Base-by-base conservation (phyloP, 257 asterid species). In the Ligustrum vulgare region DNA sequence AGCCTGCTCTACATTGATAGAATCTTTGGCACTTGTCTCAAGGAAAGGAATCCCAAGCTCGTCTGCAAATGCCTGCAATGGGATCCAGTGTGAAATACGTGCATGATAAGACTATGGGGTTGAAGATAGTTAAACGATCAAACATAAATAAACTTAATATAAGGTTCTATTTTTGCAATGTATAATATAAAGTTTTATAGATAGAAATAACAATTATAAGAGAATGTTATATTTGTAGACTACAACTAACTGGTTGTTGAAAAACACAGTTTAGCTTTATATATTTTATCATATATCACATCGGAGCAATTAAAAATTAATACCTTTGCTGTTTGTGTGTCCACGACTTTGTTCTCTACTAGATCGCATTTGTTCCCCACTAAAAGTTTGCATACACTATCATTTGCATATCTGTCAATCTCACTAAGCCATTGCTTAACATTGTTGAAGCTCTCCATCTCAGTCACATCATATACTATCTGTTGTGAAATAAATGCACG, bases 391-490 rank as follows among this genome's bases (percentile, higher is more conserved):
- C 98, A 94, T 16, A 94, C 98, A 49, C 84, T 94, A 72, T 94
- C 97, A 82, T 90, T 94, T 64, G 98, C 97, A 75, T 94, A 94
- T 87, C 97, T 87, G 78, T 94, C 97, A 51, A 91, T 91, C 89
- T 94, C 98, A 86, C 83, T 94, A 36, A 94, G 87, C 97, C 97
- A 94, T 80, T 91, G 98, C 85, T 94, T 94, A 56, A 94, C 97
- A 82, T 94, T 91, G 91, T 91, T 90, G 94, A 91, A 94, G 90
- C 98, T 94, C 89, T 91, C 98, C 94, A 87, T 90, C 77, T 94
- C 98, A 67, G 98, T 94, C 35, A 94, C 98, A 82, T 94, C 98
- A 71, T 94, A 94, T 73, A 94, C 97, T 78, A 94, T 90, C 98
- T 91, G 78, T 78, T 35, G 62, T 76, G 78, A 72, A 73, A 20